Conservation (phyloP, 1,284 basidiomycete species). For the Ustilago cynodontis region DNA sequence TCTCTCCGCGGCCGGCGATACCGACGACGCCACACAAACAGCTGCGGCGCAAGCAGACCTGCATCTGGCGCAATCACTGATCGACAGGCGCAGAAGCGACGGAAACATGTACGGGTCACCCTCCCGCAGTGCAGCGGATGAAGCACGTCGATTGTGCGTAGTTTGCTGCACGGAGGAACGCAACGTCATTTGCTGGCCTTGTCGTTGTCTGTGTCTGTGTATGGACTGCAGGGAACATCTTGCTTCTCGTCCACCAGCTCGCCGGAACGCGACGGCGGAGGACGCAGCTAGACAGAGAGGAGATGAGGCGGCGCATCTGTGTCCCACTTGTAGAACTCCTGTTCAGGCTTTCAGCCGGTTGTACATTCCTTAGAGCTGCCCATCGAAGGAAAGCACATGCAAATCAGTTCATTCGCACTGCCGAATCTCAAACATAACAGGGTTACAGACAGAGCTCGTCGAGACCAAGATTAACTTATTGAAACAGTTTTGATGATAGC, state of each 20-base stretch:
- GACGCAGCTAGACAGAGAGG: background rate
- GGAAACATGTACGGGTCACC: background rate
- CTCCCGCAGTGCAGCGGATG: conserved; percentile 11
- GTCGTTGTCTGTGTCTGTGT: conserved; percentile 67
- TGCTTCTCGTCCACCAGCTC: conserved; percentile 50
- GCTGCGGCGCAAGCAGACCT: conserved; percentile 18
- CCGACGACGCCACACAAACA: background rate
- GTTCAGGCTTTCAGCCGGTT: conserved; percentile 58
- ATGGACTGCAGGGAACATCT: conserved; percentile 63
- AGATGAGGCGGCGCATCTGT: conserved; percentile 42
- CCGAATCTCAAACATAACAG: background rate
- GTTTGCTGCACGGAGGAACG: conserved; percentile 51
- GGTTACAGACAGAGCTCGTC: background rate
- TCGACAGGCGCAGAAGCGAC: conserved; percentile 15
- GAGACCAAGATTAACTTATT: background rate
- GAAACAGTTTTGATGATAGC: background rate
- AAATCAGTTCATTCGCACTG: no score
- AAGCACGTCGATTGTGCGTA: conserved; percentile 40
- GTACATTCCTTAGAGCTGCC: conserved; percentile 48
- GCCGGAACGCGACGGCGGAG: background rate
- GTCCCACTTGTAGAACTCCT: conserved; percentile 62
- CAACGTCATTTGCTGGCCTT: conserved; percentile 67
- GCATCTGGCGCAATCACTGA: conserved; percentile 22
- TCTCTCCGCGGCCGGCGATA: background rate
- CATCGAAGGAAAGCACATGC: background rate